Conservation (phyloP, 257 asterid species). For the Cinchona pubescens region DNA sequence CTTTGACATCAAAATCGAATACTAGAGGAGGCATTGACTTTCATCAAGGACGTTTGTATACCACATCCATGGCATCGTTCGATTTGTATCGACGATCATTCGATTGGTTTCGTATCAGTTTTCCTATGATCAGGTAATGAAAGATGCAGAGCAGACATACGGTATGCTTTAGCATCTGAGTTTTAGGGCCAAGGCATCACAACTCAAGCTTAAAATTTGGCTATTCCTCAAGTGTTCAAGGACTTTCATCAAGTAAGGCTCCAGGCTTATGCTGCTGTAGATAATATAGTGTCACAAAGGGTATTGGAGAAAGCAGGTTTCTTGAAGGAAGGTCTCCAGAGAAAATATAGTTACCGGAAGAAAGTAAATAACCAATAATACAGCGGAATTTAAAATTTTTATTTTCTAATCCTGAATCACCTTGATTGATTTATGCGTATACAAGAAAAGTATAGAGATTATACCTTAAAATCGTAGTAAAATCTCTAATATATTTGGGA, state of each 20-base stretch:
- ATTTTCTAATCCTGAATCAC: no score
- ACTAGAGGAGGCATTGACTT: constrained; percentile 41
- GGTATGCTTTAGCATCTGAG: constrained; percentile 36
- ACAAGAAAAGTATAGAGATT: no score
- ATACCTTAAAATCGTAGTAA: no score
- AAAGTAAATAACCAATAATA: no score
- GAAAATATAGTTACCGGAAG: constrained; percentile 38
- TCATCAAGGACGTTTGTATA: constrained; percentile 38
- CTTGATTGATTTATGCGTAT: no score
- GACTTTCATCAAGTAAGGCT: constrained; percentile 41
- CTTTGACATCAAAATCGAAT: constrained; percentile 38
- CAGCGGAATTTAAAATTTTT: no score
- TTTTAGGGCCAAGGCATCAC: constrained; percentile 50
- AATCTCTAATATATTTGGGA: no score
- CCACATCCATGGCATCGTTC: constrained; percentile 55
- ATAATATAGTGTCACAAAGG: constrained; percentile 45
- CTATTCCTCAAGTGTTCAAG: constrained; percentile 26
- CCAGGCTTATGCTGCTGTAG: constrained; percentile 32
- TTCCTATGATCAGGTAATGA: constrained; percentile 36
- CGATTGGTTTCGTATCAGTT: constrained; percentile 32
- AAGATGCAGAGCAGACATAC: constrained; percentile 41
- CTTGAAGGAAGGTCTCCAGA: constrained; percentile 37
- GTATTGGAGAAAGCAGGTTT: constrained; percentile 49
- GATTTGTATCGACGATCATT: constrained; percentile 43
- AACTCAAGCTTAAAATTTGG: constrained; percentile 37